Percentiles rank a stretch among this genome's conserved stretches.
Evolutionary conservation across 202 grass and related monocot genomes (phyloP).

Genomic region (Schoenoplectus triqueter): DNA sequence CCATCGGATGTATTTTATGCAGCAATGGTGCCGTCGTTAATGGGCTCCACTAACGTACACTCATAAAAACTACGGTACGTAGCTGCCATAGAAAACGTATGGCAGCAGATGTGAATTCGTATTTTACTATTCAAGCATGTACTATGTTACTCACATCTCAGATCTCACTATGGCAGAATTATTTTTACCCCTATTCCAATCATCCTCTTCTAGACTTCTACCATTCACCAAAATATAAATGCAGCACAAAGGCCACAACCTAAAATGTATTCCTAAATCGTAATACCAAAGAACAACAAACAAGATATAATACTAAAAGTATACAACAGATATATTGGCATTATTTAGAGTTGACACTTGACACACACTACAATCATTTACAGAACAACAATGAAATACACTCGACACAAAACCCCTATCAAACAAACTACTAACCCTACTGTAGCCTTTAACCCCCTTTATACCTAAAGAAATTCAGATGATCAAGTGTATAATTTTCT

Average conservation of each 20-base stretch:
- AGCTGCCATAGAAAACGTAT: too few species aligned
- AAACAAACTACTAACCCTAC: constrained; percentile 26
- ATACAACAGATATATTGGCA: constrained; percentile 27
- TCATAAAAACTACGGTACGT: too few species aligned
- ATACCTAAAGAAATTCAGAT: neutral
- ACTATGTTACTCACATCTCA: neutral
- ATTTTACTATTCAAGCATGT: too few species aligned
- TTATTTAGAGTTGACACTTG: constrained; percentile 18
- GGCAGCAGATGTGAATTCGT: too few species aligned
- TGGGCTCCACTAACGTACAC: too few species aligned
- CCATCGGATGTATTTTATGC: too few species aligned
- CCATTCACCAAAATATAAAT: neutral
- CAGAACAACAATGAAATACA: constrained; percentile 33
- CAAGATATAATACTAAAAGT: neutral
- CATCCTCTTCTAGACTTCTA: neutral
- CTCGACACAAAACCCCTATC: constrained; percentile 25
- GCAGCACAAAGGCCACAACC: neutral
- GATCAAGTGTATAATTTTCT: neutral
- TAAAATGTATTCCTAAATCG: neutral
- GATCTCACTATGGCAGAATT: neutral
- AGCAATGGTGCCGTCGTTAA: too few species aligned
- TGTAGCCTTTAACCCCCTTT: constrained; percentile 24
- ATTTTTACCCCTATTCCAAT: neutral
- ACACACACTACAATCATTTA: constrained; percentile 32
- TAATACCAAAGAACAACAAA: neutral